Conservation (phyloP, 73 alveolate genomes). For the Uronychia setigera region DNA sequence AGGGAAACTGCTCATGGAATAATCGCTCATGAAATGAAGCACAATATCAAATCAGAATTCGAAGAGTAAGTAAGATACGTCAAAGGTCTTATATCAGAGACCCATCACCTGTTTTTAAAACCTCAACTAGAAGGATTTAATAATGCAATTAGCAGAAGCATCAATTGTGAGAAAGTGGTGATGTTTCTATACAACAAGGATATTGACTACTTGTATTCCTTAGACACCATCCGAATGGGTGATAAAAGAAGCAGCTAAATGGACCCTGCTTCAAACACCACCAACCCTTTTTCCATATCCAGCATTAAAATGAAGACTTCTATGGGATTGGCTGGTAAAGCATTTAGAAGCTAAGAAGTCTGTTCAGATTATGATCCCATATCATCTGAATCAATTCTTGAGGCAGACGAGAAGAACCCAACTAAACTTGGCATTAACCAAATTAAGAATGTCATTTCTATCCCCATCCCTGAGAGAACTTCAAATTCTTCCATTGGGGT, state of each 20-base stretch:
- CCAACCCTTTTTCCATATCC: not conserved
- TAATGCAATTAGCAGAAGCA: not conserved
- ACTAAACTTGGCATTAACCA: not conserved
- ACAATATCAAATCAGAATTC: conserved; percentile 42
- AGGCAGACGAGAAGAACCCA: conserved; percentile 31
- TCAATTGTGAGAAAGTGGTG: conserved; percentile 47
- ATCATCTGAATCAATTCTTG: not conserved
- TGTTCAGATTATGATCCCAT: not conserved
- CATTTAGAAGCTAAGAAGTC: conserved; percentile 16
- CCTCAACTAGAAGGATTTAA: conserved; percentile 31
- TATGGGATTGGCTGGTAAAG: conserved; percentile 52
- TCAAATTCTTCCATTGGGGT: conserved; percentile 11
- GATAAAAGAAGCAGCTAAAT: not conserved
- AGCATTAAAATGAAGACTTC: conserved; percentile 40
- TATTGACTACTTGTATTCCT: conserved; percentile 47
- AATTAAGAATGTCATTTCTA: conserved; percentile 30
- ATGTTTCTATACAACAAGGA: conserved; percentile 49
- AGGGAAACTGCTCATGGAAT: conserved; percentile 39
- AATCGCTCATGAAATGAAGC: conserved; percentile 56
- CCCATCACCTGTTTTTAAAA: conserved; percentile 6
- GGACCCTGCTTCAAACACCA: no score
- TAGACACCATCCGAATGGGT: conserved; percentile 14
- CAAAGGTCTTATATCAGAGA: conserved; percentile 37
- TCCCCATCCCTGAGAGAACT: conserved; percentile 31
- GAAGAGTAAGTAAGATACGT: conserved; percentile 48